phyloP scores from a whole-genome alignment of 139 green algal species.

The Chlorella sorokiniana region DNA sequence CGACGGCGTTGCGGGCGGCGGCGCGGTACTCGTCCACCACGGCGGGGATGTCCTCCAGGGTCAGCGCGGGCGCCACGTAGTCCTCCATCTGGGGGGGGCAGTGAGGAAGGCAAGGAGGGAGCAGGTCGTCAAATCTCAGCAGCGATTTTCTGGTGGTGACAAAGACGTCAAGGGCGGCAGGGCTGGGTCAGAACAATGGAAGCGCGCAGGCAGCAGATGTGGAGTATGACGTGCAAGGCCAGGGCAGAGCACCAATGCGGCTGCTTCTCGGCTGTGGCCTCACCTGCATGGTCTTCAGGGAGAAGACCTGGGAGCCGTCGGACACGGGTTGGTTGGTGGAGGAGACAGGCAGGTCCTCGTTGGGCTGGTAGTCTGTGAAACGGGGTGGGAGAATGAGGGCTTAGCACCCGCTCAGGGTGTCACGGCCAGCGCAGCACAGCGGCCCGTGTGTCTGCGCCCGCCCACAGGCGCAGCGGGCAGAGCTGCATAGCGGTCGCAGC shows the following conservation, averaged over 20 bases:
- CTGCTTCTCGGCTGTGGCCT: neutral
- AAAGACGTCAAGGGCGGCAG: no score
- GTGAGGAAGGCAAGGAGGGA: neutral
- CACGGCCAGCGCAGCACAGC: neutral
- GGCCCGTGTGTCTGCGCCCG: no score
- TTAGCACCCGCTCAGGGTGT: neutral
- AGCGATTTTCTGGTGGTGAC: no score
- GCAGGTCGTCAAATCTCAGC: no score
- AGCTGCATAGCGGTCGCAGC: no score
- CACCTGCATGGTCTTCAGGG: constrained; percentile 37
- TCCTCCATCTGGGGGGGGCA: constrained; percentile 12
- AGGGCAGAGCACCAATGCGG: neutral
- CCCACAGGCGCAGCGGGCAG: no score
- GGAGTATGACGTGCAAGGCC: neutral
- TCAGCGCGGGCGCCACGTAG: constrained; percentile 48
- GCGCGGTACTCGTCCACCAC: constrained; percentile 51
- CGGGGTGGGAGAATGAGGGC: neutral
- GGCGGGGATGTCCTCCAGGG: constrained; percentile 49
- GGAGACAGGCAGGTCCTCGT: constrained; percentile 56
- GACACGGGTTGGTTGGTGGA: constrained; percentile 57
- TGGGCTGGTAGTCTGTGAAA: constrained; percentile 57
- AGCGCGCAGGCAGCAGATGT: no score
- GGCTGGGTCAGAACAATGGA: no score
- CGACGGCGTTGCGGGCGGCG: constrained; percentile 56
- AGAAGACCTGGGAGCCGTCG: constrained; percentile 21